Percentiles rank a stretch among this genome's conserved stretches.
Conservation (phyloP, 345 rosid species). For the Euphorbia peplus region DNA sequence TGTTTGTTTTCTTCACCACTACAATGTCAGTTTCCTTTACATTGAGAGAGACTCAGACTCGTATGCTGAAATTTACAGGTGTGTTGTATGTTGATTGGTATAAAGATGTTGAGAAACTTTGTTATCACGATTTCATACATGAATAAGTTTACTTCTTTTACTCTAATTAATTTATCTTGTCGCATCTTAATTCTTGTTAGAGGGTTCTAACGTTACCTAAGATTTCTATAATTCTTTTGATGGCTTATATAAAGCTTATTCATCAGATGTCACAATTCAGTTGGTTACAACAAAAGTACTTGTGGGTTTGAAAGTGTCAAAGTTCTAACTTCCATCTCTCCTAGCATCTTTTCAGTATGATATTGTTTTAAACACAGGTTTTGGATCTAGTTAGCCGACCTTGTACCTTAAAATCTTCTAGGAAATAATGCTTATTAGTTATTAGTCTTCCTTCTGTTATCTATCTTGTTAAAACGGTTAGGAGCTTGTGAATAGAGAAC, state of each 20-base stretch:
- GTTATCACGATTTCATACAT: slow-evolving; percentile 5
- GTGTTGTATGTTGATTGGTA: slow-evolving; percentile 16
- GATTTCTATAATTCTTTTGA: background rate
- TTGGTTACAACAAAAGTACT: background rate
- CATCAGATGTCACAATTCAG: background rate
- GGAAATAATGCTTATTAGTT: too few relatives aligned
- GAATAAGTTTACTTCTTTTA: background rate
- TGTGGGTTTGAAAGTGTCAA: background rate
- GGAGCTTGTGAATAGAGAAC: too few relatives aligned
- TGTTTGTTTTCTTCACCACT: slow-evolving; percentile 95
- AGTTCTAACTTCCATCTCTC: background rate
- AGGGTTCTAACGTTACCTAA: slow-evolving; percentile 7
- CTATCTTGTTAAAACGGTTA: too few relatives aligned
- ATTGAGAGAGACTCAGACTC: slow-evolving; percentile 95
- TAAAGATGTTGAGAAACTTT: slow-evolving; percentile 1
- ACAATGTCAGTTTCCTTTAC: slow-evolving; percentile 99
- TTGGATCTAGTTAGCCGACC: too few relatives aligned
- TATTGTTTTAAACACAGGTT: too few relatives aligned
- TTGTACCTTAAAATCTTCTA: too few relatives aligned
- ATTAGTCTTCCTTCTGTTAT: too few relatives aligned
- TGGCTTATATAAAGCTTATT: background rate
- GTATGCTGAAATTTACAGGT: slow-evolving; percentile 98
- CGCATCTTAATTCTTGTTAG: slow-evolving; percentile 6
- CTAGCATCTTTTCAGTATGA: slow-evolving; percentile 28
- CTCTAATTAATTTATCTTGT: slow-evolving; percentile 3